A percentile compares a stretch with the other conserved stretches of the same genome.
phyloP scores from a whole-genome alignment of 164 flowering plant genomes.

The Piper longum region DNA sequence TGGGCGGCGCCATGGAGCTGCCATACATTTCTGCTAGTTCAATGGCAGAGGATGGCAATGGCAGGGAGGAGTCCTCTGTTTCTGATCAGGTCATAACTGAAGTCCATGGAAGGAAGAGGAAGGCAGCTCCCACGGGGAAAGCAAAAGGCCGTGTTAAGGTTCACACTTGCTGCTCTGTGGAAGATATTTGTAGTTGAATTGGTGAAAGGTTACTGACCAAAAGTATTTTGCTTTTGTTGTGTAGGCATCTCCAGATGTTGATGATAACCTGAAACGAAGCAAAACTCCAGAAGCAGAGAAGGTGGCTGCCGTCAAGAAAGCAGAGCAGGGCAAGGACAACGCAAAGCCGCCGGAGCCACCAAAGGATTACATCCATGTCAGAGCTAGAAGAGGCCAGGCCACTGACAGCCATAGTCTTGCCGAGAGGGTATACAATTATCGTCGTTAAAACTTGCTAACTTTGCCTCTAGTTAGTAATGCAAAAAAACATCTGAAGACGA shows the following conservation, averaged over 20 bases:
- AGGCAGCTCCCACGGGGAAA: constrained; percentile 16
- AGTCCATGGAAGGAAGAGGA: constrained; percentile 16
- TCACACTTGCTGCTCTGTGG: background rate
- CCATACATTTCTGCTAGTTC: constrained; percentile 28
- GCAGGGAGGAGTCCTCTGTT: constrained; percentile 12
- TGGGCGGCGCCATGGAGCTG: constrained; percentile 24
- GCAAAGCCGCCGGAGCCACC: constrained; percentile 61
- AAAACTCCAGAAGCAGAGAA: constrained; percentile 29
- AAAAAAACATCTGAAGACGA: too few relatives aligned
- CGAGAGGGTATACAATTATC: constrained; percentile 53
- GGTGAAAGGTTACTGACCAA: background rate
- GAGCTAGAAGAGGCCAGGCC: constrained; percentile 97
- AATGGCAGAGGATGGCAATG: constrained; percentile 5
- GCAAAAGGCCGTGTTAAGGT: constrained; percentile 6
- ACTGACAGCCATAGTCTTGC: constrained; percentile 97
- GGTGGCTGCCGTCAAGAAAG: background rate
- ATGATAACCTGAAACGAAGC: constrained; percentile 37
- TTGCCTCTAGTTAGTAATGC: background rate
- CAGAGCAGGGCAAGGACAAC: constrained; percentile 20
- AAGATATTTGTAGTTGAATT: background rate
- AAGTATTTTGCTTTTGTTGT: background rate
- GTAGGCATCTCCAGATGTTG: constrained; percentile 31
- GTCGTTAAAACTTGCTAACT: background rate
- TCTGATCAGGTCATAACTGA: constrained; percentile 17
- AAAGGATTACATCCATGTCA: constrained; percentile 91